phyloP scores from a whole-genome alignment of 2,329 filamentous ascomycete species.

The Alternaria arbusti region DNA sequence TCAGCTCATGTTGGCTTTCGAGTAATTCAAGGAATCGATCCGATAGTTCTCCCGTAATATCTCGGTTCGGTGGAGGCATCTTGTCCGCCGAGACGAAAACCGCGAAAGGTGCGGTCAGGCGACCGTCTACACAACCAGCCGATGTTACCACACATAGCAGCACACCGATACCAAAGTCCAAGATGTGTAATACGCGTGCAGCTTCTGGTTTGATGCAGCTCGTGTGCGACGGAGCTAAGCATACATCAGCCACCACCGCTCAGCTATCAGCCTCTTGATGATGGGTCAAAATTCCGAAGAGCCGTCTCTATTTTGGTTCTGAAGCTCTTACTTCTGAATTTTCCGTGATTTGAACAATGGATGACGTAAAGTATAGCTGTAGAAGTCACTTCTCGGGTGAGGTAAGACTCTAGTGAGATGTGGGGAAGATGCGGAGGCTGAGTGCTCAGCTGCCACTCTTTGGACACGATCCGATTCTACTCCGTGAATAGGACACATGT shows the following conservation, averaged over 20 bases:
- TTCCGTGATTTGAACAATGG: not conserved
- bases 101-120: not conserved
- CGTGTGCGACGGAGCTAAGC: not conserved
- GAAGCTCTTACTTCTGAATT: not conserved
- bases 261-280: not conserved
- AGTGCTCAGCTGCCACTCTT: not conserved
- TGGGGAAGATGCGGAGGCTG: conserved; percentile 1
- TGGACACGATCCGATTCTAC: not conserved
- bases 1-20: not conserved
- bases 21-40: not conserved
- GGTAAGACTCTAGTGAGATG: not conserved
- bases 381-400: not conserved
- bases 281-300: not conserved
- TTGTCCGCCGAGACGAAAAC: not conserved
- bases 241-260: conserved; percentile 1
- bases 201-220: not conserved
- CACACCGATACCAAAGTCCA: not conserved
- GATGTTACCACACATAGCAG: not conserved
- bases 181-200: not conserved
- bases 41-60: not conserved
- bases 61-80: conserved; percentile 5
- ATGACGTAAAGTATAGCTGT: not conserved
- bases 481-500: no score
- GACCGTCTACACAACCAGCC: not conserved
- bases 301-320: not conserved